These are phyloP conservation scores for Rhododendron ovatum DNA, from an alignment of 148 eudicot genomes.

Conservation along the genomic window DNA sequence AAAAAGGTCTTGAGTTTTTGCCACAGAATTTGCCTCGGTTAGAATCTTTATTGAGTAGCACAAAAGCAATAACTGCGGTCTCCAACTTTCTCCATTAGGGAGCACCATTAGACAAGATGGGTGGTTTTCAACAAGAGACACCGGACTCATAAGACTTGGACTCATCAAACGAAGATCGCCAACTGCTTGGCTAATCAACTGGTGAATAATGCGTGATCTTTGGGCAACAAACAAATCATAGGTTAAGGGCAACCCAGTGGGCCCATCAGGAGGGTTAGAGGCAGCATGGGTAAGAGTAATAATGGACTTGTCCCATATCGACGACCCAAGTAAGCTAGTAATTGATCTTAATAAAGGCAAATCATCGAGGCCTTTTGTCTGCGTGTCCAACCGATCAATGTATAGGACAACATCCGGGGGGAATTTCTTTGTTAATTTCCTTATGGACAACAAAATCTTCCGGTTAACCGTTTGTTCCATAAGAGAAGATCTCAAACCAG, in stretches of 20 bases:
- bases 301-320: conserved; percentile 34
- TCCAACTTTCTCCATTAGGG: conserved; percentile 37
- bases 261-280: conserved; percentile 40
- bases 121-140: conserved; percentile 41
- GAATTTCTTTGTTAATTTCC: conserved; percentile 25
- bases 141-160: conserved; percentile 20
- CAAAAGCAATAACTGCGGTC: conserved; percentile 26
- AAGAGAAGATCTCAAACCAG: conserved; percentile 38
- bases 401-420: conserved; percentile 44
- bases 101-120: conserved; percentile 9
- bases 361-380: conserved; percentile 21
- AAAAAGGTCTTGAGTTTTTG: neutral
- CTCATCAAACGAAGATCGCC: conserved; percentile 14
- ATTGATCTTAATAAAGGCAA: conserved; percentile 32
- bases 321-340: conserved; percentile 34
- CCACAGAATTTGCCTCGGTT: conserved; percentile 21
- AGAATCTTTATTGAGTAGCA: conserved; percentile 43
- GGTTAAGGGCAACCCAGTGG: conserved; percentile 32
- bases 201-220: conserved; percentile 26
- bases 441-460: conserved; percentile 29
- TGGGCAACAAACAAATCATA: conserved; percentile 33
- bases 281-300: conserved; percentile 43
- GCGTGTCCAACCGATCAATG: conserved; percentile 42
- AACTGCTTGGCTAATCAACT: conserved; percentile 27
- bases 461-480: conserved; percentile 29